Evolutionary conservation across 106 monocot species (phyloP), one percentile per base, ranked within the genome.

Genomic region (Dendrobium huoshanense): DNA sequence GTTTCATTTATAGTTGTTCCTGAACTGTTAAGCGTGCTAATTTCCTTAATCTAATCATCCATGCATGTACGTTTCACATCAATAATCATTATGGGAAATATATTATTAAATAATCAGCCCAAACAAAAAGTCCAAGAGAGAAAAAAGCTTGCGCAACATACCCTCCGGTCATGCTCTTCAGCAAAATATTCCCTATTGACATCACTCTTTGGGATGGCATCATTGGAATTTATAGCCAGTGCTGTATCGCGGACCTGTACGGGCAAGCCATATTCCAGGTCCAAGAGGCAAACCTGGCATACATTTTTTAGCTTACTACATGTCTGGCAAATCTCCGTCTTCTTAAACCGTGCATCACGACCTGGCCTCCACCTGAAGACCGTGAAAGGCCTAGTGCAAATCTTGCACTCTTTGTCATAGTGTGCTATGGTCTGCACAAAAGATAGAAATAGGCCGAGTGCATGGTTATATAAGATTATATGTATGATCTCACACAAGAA

Each of bases 321-420:
- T 11, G 92, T 92, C 78, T 92, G 92, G 64, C 92, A 92, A 19
- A 92, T 47, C 79, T 92, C 92, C 16, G 89, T 84, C 81, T 92
- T 92, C 73, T 92, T 92, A 58, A 74, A 92, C 67, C 92, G 89
- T 67, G 92, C 89, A 84, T 92, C 92, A 27, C 92, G 87, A 55
- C 99, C 99, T 9, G 99, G 99, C 73, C 99, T 86, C 99, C 99
- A 99, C 15, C 99, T 85, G 76, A 99, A 99, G 31, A 99, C 99
- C 9, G 95, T 99, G 80, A 99, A 99, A 15, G 99, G 99, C 18
- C 99, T 79, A 0, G 95, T 91, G 80, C 99, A 99, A 27, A 99
- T 99, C 80, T 99, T 99, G 80, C 99, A 99, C 82, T 99, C 99
- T 77, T 95, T 95, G 78, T 99, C 99, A 77, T 99, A 99, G 20